Conservation (phyloP, 257 asterid species). For the Solanum appendiculatum region DNA sequence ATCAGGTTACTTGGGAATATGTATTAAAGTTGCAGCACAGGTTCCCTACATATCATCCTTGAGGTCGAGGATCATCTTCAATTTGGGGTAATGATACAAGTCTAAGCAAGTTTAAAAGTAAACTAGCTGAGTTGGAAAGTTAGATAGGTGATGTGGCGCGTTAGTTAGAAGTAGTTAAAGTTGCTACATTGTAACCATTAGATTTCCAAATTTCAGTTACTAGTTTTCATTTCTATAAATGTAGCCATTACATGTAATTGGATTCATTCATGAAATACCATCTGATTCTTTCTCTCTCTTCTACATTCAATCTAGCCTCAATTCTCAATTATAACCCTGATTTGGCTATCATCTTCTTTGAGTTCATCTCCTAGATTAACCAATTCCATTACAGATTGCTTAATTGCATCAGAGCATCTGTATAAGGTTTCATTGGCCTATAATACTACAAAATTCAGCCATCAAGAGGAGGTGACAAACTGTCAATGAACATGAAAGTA, state of each 20-base stretch:
- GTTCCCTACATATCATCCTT: neutral
- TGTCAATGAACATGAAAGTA: neutral
- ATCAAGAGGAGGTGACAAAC: neutral
- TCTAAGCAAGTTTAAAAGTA: neutral
- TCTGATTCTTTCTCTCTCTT: no score
- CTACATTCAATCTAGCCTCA: no score
- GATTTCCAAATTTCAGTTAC: neutral
- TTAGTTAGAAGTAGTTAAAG: neutral
- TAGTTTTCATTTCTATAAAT: neutral
- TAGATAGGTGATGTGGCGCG: neutral
- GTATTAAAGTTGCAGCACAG: neutral
- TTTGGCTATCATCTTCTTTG: no score
- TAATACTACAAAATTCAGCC: neutral
- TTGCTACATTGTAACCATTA: neutral
- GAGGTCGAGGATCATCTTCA: no score
- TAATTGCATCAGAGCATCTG: neutral
- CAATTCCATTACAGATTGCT: no score
- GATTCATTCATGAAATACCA: no score
- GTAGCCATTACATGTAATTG: neutral
- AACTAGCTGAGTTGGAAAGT: neutral
- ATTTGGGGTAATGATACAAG: neutral
- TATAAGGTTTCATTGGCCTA: neutral
- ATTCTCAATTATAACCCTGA: no score
- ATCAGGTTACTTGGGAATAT: neutral
- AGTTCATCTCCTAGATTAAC: no score